Base-by-base conservation (phyloP, 306 rosid species). In the Quercus berberidifolia region DNA sequence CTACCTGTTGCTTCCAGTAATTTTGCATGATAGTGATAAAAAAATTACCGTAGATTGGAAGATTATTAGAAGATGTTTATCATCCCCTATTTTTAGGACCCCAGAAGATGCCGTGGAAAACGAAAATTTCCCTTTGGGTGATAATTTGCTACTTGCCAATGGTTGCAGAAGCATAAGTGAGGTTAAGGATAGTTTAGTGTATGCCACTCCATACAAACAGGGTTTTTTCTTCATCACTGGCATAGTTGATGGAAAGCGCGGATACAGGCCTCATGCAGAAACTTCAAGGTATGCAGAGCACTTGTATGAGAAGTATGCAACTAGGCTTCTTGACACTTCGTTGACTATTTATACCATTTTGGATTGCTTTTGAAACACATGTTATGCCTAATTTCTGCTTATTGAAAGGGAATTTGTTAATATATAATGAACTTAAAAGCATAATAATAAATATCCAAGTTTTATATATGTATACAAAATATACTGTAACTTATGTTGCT, bases 1-100 rank as follows among this genome's bases (percentile, higher is more conserved):
- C 88, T 95, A 92, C 86, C 87, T 92, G 80, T 85, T 95, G 88
- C 99, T 95, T 81, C 99, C 99, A 21, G 91, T 95, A 62, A 19
- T 73, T 83, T 74, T 86, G 76, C 83, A 77, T 35, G 86, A 77
- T 63, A 7, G 72, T 77, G 88, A 84, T 18, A 86, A 84, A 30
- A 73, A 63, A 19, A 75, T 84, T 80, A 68, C 76, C 60, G 87
- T 95, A 80, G 99, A 92, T 80, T 95, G 99, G 99, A 74, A 80
- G 78, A 85, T 78, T 69, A 84, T 95, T 75, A 84, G 59, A 75
- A 88, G 85, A 85, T 95, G 99, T 83, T 84, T 95, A 57, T 90
- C 86, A 49, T 95, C 99, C 78, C 91, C 97, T 55, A 72, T 95
- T 76, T 95, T 95, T 83, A 84, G 87, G 84, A 82, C 65, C 51